These are phyloP conservation scores for Fraxinus velutina DNA, from an alignment of 305 asterid genomes.

Conservation along the genomic window DNA sequence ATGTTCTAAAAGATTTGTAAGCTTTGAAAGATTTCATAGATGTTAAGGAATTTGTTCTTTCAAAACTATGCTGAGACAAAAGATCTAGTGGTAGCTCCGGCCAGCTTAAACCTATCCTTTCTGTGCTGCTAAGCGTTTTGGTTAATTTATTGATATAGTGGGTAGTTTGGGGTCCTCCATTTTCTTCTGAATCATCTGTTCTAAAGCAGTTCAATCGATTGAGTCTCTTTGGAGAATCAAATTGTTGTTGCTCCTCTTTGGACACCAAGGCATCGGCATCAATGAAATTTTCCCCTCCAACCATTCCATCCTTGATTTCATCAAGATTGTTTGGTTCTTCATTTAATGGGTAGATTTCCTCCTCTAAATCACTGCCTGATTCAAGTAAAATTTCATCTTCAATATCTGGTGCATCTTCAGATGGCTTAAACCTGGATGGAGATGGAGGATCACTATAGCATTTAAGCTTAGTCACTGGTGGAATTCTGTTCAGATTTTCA, in stretches of 20 bases:
- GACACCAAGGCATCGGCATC: conserved; percentile 28
- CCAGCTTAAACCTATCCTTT: conserved; percentile 88
- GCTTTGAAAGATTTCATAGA: conserved; percentile 48
- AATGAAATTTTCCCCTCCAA: conserved; percentile 21
- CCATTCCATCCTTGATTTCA: conserved; percentile 28
- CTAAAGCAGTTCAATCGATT: conserved; percentile 52
- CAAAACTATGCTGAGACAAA: conserved; percentile 52
- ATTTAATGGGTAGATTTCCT: conserved; percentile 60
- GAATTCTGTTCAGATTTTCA: conserved; percentile 66
- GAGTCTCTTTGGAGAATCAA: conserved; percentile 50
- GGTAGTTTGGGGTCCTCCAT: conserved; percentile 30
- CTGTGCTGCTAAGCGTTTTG: conserved; percentile 59
- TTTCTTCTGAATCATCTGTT: conserved; percentile 45
- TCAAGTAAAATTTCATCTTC: conserved; percentile 65
- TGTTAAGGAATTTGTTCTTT: conserved; percentile 50
- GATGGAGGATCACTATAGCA: conserved; percentile 88
- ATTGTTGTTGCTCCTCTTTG: conserved; percentile 35
- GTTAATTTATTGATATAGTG: conserved; percentile 40
- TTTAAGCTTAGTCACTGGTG: conserved; percentile 56
- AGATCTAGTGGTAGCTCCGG: conserved; percentile 80
- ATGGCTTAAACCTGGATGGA: conserved; percentile 78
- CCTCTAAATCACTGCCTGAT: conserved; percentile 76
- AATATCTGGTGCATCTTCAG: conserved; percentile 57
- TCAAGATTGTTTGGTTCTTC: conserved; percentile 43
- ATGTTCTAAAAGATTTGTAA: conserved; percentile 51